phyloP scores from a whole-genome alignment of 305 asterid genomes.

The Solanum chacoense region DNA sequence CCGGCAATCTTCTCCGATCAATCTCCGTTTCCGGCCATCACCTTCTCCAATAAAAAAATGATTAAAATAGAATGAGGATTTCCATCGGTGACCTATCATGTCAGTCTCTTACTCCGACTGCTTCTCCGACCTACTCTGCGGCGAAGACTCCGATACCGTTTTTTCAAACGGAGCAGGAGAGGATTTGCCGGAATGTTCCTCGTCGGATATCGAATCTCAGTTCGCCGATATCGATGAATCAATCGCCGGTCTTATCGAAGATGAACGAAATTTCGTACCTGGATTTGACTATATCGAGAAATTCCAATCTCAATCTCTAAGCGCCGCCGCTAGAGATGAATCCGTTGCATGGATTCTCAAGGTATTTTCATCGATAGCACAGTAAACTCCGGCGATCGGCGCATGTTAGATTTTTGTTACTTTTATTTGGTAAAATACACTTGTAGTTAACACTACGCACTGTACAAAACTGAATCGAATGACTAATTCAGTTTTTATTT shows the following conservation, averaged over 20 bases:
- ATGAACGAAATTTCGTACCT: conserved; percentile 48
- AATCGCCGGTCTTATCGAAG: conserved; percentile 58
- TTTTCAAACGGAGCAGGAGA: conserved; percentile 33
- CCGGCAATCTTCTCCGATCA: conserved; percentile 52
- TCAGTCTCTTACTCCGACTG: conserved; percentile 66
- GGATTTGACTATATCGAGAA: conserved; percentile 28
- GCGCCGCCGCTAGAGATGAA: conserved; percentile 50
- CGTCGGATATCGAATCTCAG: not conserved
- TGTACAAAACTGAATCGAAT: conserved; percentile 15
- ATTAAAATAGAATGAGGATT: conserved; percentile 25
- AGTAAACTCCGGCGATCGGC: conserved; percentile 1
- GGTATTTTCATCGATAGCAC: conserved; percentile 26
- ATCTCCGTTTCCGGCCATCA: conserved; percentile 37
- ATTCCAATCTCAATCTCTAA: conserved; percentile 38
- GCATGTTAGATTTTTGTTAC: conserved; percentile 7
- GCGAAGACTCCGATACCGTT: conserved; percentile 47
- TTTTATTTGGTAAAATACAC: not conserved
- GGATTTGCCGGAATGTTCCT: conserved; percentile 39
- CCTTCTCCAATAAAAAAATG: conserved; percentile 13
- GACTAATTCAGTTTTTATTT: not conserved
- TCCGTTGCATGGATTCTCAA: conserved; percentile 85
- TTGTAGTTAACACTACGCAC: not conserved
- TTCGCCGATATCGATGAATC: conserved; percentile 46
- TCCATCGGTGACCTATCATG: conserved; percentile 28
- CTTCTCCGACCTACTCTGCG: conserved; percentile 80